Conservation (phyloP, 2,329 filamentous ascomycete genomes). For the Pseudogymnoascus sp. region DNA sequence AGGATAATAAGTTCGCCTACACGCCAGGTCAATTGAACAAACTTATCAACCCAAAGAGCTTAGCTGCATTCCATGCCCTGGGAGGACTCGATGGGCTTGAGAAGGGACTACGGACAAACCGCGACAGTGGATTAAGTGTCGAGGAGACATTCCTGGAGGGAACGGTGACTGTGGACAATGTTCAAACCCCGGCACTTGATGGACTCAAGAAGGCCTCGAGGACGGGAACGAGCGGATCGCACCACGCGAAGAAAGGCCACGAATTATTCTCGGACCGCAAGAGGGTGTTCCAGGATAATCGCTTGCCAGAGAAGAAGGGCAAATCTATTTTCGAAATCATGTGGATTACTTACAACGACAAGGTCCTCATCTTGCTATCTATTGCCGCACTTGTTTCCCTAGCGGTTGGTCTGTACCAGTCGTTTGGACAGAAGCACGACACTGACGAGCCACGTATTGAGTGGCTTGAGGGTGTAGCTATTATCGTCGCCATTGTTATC, state of each 20-base stretch:
- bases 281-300: slow-evolving; percentile 63
- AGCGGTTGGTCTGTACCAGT: slow-evolving; percentile 68
- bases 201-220: slow-evolving; percentile 10
- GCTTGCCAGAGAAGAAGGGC: slow-evolving; percentile 59
- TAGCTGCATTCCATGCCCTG: slow-evolving; percentile 66
- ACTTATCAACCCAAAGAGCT: slow-evolving; percentile 71
- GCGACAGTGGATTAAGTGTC: slow-evolving; percentile 57
- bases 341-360: slow-evolving; percentile 80
- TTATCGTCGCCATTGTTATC: slow-evolving; percentile 68
- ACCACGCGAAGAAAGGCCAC: slow-evolving; percentile 15
- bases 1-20: slow-evolving; percentile 66
- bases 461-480: slow-evolving; percentile 78
- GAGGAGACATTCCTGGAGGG: slow-evolving; percentile 63
- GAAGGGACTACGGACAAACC: slow-evolving; percentile 63
- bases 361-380: slow-evolving; percentile 66
- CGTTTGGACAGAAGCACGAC: slow-evolving; percentile 48
- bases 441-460: slow-evolving; percentile 53
- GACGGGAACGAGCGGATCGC: background rate
- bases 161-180: slow-evolving; percentile 61
- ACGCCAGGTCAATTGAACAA: slow-evolving; percentile 69
- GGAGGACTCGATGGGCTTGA: slow-evolving; percentile 68
- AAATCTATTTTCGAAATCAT: slow-evolving; percentile 64
- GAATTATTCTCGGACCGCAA: slow-evolving; percentile 54
- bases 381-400: slow-evolving; percentile 68
- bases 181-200: slow-evolving; percentile 21